Conservation (phyloP, 805 yeast genomes). For the Lipomyces sp. region DNA sequence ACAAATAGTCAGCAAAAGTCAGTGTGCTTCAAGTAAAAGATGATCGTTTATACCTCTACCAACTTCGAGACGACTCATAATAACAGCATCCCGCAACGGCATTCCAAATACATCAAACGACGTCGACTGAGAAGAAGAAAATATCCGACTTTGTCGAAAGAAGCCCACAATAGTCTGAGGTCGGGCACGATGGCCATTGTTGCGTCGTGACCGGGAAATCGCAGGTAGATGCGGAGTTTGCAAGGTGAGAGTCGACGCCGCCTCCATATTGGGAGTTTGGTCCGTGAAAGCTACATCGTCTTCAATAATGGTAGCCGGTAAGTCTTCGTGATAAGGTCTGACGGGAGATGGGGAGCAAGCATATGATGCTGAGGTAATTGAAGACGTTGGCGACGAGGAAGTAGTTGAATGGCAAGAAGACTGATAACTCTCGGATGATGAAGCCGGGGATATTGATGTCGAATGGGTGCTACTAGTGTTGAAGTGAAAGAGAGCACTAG, state of each 20-base stretch:
- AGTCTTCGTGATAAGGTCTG: constrained; percentile 4
- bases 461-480: background rate
- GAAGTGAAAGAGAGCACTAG: constrained; percentile 14
- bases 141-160: constrained; percentile 29
- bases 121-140: constrained; percentile 17
- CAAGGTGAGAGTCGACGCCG: background rate
- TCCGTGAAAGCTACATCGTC: constrained; percentile 8
- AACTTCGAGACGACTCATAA: constrained; percentile 29
- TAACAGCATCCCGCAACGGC: constrained; percentile 36
- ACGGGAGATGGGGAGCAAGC: constrained; percentile 19
- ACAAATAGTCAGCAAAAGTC: background rate
- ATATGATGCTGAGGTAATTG: constrained; percentile 13
- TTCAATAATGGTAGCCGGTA: constrained; percentile 19
- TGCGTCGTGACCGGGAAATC: constrained; percentile 21
- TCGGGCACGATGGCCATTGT: constrained; percentile 12
- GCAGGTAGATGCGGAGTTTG: constrained; percentile 10
- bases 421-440: background rate
- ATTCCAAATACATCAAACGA: constrained; percentile 37
- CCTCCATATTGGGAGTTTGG: background rate
- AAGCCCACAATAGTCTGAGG: constrained; percentile 35
- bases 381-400: constrained; percentile 12
- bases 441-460: constrained; percentile 2
- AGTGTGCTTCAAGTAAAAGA: background rate
- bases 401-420: constrained; percentile 13
- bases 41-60: constrained; percentile 17